Base-by-base conservation (phyloP, 2,329 filamentous ascomycete species). In the Coniosporium tulheliwenetii region DNA sequence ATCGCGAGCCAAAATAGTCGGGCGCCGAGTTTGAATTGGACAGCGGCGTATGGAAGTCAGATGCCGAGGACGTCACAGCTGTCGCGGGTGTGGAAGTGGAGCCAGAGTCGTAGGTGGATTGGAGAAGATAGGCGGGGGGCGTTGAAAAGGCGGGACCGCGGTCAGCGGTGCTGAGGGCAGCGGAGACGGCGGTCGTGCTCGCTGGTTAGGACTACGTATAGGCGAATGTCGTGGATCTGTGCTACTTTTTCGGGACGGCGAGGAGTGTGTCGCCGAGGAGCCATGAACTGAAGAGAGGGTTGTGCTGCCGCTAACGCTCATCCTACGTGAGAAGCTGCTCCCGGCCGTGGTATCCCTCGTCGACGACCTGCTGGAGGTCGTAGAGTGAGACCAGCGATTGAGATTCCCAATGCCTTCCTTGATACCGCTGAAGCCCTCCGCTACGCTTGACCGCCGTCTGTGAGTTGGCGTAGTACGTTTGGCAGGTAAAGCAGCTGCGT, bases 381-480 rank as follows among this genome's bases (percentile, higher is more conserved):
- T 74, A 13, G 69, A 73, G 47, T 74, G 70, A 31, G 72, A 75
- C 71, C 71, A 75, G 46, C 71, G 68, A 50, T 74, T 71, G 40
- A 73, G 57, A 44, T 66, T 71, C 33, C 60, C 62, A 39, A 69
- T 48, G 29, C 65, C 66, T 48, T 69, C 67, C 42, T 56, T 52
- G 39, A 65, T 57, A 39, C 48, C 46, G 16, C 50, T 52, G 43
- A 53, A 48, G 45, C 55, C 55, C 39, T 65, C 64, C 41, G 59
- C 53, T 34, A 57, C 52, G 50, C 64, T 67, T 42, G 59, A 62
- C 48, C 62, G 58, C 39, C 64, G 58, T 42, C 44, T 48, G 38
- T 45, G 44, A 19, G 50, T 45, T 31, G 44, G 38, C 30, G 43
- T 36, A 42, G 15, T 37, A 12, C 13, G 15, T 50, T 37, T 31